Base-by-base conservation (phyloP, 2,329 filamentous ascomycete genomes). In the Calonectria hawksworthii region DNA sequence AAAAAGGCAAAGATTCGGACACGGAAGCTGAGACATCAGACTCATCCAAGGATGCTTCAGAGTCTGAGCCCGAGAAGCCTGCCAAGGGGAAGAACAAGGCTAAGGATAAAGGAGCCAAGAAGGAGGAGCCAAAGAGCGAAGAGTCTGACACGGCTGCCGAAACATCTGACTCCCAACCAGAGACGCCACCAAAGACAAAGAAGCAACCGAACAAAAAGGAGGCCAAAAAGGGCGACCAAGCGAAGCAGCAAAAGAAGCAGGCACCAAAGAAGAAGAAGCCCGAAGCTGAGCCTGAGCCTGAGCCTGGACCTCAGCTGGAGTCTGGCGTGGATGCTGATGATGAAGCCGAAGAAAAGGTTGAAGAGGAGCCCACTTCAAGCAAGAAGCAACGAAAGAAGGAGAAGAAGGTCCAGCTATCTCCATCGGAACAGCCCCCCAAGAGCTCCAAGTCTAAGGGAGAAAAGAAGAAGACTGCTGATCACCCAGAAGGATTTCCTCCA, bases 401-500 rank as follows among this genome's bases (percentile, higher is more conserved):
- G 44, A 74, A 64, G 41, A 77, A 76, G 59, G 51, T 32, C 41
- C 74, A 74, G 11, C 78, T 78, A 11, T 63, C 61, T n/a, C 41
- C 26, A 47, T 23, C 41, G 3, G 67, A 77, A 30, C 64, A 71
- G 47, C 34, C 30, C 10, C 9, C 68, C 9, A 54, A 78, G 56
- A 76, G 73, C 30, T 65, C 61, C 23, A 73, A 75, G n/a, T 41
- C 59, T 21, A 74, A 75, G 30, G 50, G 75, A 34, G 74, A 75
- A 30, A 74, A 64, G 73, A 80, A 74, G 59, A 76, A 77, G n/a
- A 76, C 77, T 61, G 66, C 70, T 36, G 76, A 75, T 68, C 84
- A 82, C 72, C 80, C 82, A 47, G 76, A 83, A 69, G 82, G 77
- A 21, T 74, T 82, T 30, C 82, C 83, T 23, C 70, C 71, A 13